Evolutionary conservation across 305 asterid genomes (phyloP).

Genomic region (Rubia tinctorum): DNA sequence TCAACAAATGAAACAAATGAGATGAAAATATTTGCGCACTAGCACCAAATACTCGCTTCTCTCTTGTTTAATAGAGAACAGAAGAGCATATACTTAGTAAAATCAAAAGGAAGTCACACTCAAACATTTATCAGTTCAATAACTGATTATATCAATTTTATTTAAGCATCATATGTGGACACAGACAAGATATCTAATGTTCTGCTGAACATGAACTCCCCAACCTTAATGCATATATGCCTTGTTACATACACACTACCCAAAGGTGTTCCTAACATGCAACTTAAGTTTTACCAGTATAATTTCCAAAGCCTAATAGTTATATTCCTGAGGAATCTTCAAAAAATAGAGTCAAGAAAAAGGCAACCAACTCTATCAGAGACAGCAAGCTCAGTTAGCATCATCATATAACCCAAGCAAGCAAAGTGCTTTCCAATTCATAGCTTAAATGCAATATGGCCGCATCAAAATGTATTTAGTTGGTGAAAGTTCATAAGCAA

Average conservation of each 20-base stretch:
- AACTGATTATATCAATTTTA: background rate
- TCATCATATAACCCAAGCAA: background rate
- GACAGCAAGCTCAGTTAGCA: background rate
- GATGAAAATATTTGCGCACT: background rate
- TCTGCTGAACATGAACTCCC: background rate
- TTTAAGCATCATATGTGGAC: background rate
- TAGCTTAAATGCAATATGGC: background rate
- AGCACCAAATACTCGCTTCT: background rate
- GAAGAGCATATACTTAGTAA: background rate
- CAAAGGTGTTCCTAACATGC: background rate
- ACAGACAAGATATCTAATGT: background rate
- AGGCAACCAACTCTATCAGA: background rate
- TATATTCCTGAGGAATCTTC: background rate
- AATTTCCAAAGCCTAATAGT: background rate
- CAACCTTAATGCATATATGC: background rate
- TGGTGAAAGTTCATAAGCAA: background rate
- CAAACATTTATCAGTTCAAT: background rate
- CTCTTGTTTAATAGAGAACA: background rate
- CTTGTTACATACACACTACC: too few relatives aligned
- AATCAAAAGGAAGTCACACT: background rate
- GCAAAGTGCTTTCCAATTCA: background rate
- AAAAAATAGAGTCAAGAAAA: background rate
- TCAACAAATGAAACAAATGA: background rate
- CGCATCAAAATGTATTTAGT: background rate
- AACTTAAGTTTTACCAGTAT: background rate